Evolutionary conservation across 352 stramenopile genomes (phyloP).

Genomic region (Globisporangium spiculum): DNA sequence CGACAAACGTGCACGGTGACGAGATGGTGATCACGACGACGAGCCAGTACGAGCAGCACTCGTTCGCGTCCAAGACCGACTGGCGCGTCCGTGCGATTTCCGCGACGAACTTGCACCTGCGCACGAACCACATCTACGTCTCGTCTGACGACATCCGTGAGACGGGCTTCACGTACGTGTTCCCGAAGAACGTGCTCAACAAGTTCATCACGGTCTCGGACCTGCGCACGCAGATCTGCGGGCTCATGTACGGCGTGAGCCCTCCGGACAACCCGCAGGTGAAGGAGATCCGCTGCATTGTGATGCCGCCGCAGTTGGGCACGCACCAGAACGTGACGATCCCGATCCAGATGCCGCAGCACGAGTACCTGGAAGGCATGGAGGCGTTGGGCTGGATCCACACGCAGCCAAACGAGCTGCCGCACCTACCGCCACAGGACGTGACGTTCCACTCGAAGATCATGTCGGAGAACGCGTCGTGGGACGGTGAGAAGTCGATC

Average conservation of each 20-base stretch:
- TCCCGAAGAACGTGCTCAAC: conserved; percentile 99
- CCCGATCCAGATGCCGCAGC: conserved; percentile 94
- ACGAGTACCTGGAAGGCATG: conserved; percentile 97
- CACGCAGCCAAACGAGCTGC: conserved; percentile 98
- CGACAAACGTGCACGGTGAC: conserved; percentile 99
- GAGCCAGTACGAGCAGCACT: conserved; percentile 99
- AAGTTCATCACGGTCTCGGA: conserved; percentile 99
- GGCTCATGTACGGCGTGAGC: conserved; percentile 98
- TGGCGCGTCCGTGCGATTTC: conserved; percentile 99
- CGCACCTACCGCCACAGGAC: conserved; percentile 95
- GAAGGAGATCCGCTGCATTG: conserved; percentile 99
- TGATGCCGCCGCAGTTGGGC: conserved; percentile 98
- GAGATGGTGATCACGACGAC: conserved; percentile 99
- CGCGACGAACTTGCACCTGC: conserved; percentile 97
- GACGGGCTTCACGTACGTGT: conserved; percentile 98
- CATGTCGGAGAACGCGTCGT: conserved; percentile 95
- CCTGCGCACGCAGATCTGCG: conserved; percentile 97
- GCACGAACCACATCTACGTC: conserved; percentile 99
- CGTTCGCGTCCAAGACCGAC: conserved; percentile 99
- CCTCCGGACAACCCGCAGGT: conserved; percentile 98
- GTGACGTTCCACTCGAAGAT: conserved; percentile 97
- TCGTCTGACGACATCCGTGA: conserved; percentile 98
- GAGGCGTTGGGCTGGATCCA: conserved; percentile 99
- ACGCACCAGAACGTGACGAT: conserved; percentile 98
- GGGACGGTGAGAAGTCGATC: conserved; percentile 97